A percentile compares a stretch with the other conserved stretches of the same genome.
These are phyloP conservation scores for Nakazawaea wyomingensis DNA, from an alignment of 805 yeast genomes.

Conservation along the genomic window DNA sequence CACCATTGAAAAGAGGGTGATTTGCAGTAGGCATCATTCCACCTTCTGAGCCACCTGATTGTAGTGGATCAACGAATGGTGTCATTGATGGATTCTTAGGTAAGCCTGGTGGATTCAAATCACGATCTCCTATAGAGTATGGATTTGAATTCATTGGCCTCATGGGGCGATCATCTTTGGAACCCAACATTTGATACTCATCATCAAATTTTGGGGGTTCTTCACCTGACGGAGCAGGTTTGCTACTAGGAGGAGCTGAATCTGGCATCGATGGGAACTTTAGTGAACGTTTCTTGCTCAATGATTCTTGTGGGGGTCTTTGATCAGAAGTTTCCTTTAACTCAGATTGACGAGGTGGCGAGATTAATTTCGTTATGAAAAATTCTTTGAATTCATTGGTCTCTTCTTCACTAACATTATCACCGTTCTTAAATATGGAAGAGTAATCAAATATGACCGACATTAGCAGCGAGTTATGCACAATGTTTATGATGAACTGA, in stretches of 20 bases:
- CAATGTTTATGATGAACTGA: background rate
- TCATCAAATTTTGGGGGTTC: slow-evolving; percentile 13
- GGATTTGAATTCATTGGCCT: slow-evolving; percentile 1
- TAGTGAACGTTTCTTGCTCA: background rate
- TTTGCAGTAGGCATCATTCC: slow-evolving; percentile 52
- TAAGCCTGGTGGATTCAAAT: slow-evolving; percentile 44
- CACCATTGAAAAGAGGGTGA: slow-evolving; percentile 42
- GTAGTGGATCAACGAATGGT: slow-evolving; percentile 39
- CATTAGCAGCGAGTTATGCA: background rate
- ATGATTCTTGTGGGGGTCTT: background rate
- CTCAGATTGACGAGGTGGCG: slow-evolving; percentile 3
- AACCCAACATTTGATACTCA: slow-evolving; percentile 10
- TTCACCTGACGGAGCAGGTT: background rate
- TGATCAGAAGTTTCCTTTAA: background rate
- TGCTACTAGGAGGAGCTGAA: background rate
- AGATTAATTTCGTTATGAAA: background rate
- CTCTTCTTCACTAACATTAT: background rate
- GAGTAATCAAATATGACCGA: background rate
- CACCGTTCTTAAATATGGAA: background rate
- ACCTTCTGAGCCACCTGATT: slow-evolving; percentile 22
- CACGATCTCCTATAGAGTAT: slow-evolving; percentile 40
- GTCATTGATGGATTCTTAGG: slow-evolving; percentile 34
- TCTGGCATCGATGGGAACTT: background rate
- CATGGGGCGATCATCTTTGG: background rate
- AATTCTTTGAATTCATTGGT: background rate